These are phyloP conservation scores for Cubamyces lactineus DNA, from an alignment of 768 basidiomycete genomes.

Conservation along the genomic window DNA sequence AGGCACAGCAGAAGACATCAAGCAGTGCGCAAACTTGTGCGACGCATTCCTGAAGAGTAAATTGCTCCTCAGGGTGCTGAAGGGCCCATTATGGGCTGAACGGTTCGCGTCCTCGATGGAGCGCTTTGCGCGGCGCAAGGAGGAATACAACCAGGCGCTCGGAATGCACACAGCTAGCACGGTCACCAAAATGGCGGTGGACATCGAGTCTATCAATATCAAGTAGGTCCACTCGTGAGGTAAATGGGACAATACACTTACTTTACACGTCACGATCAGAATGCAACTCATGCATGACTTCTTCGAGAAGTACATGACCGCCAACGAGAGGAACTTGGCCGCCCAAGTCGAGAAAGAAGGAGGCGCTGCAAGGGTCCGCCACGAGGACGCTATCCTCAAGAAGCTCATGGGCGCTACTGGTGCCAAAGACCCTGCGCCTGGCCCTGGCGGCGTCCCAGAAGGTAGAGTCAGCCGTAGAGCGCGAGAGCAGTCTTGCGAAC, in stretches of 20 bases:
- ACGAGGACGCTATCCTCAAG: not conserved
- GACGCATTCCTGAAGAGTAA: conserved; percentile 49
- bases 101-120: conserved; percentile 39
- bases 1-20: conserved; percentile 44
- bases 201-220: conserved; percentile 1
- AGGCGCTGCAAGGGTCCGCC: not conserved
- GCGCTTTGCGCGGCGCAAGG: conserved; percentile 40
- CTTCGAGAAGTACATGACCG: not conserved
- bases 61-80: conserved; percentile 41
- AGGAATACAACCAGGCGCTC: conserved; percentile 42
- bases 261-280: not conserved
- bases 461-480: too few relatives aligned
- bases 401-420: not conserved
- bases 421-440: not conserved
- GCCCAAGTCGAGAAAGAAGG: not conserved
- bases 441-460: too few relatives aligned
- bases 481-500: too few relatives aligned
- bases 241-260: too few relatives aligned
- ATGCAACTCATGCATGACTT: conserved; percentile 1
- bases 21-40: conserved; percentile 46
- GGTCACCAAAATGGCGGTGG: not conserved
- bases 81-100: conserved; percentile 40
- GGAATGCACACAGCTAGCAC: conserved; percentile 39
- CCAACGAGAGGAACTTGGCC: not conserved
- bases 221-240: conserved; percentile 4